Conservation (phyloP, 495 filamentous ascomycete genomes). For the Penicillium argentinense region DNA sequence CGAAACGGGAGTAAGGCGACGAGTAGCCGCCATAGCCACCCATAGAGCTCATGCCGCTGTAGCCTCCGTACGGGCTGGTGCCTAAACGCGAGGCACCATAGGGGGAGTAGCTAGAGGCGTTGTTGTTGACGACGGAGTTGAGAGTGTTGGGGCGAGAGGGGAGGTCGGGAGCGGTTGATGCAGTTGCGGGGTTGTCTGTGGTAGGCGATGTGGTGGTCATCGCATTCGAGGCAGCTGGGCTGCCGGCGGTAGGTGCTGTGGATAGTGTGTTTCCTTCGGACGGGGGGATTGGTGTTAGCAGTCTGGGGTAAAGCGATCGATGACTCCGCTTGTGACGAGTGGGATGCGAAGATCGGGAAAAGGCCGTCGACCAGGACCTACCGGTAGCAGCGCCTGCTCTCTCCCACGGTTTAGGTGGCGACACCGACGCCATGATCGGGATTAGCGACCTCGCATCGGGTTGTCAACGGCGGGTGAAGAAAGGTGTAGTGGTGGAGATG, state of each 20-base stretch:
- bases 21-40: constrained; percentile 48
- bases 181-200: constrained; percentile 42
- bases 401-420: constrained; percentile 97
- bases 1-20: constrained; percentile 68
- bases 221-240: constrained; percentile 40
- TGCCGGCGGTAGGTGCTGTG: constrained; percentile 32
- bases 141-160: constrained; percentile 77
- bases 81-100: constrained; percentile 65
- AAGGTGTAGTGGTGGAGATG: constrained; percentile 5
- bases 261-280: constrained; percentile 44
- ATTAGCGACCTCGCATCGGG: constrained; percentile 38
- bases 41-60: constrained; percentile 34
- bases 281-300: constrained; percentile 1
- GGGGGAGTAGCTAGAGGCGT: constrained; percentile 78
- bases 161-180: constrained; percentile 63
- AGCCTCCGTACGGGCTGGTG: constrained; percentile 48
- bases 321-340: no score
- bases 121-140: constrained; percentile 75
- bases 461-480: background rate
- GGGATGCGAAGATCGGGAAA: constrained; percentile 12
- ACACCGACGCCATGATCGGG: constrained; percentile 55
- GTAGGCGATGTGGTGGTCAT: constrained; percentile 41
- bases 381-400: constrained; percentile 63
- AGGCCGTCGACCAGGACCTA: constrained; percentile 32
- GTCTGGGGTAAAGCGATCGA: background rate